Evolutionary conservation across 495 filamentous ascomycete genomes (phyloP), one percentile per base, ranked within the genome.

Genomic region (Neurospora sp.): DNA sequence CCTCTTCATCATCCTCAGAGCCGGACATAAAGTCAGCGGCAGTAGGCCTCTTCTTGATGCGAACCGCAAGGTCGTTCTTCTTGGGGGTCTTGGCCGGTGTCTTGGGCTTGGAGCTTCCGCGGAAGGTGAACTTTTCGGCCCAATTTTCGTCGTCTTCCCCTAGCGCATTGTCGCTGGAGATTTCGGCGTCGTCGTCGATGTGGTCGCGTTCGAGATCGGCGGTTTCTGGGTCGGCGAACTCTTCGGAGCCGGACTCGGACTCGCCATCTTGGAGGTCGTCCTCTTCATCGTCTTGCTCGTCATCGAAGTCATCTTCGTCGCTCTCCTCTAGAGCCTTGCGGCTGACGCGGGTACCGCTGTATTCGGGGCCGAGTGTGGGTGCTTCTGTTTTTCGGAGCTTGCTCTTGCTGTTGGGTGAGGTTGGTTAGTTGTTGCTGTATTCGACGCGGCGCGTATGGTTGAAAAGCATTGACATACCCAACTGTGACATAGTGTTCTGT

Each of bases 401-500:
- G 81, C 90, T 94, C 85, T 95, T 95, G 20, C 93, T 94, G 75
- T 39, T 69, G 4, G 61, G 94, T 94, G 20, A 92, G 93, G 75
- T 22, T 70, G 8, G 45, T 27, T 8, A 31, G 75, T 75, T 73
- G 75, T 68, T 65, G 48, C 37, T 12, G 22, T 8, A 9, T 68
- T 38, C 31, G 20, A 17, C 22, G 41, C 61, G 48, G 72, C n/a
- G 27, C 72, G 22, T 40, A 59, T 48, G 20, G 9, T 14, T 12
- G 20, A 4, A 12, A 53, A 0, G 20, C 8, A 48, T 27, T 27
- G 44, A 72, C 77, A 68, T 86, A 94, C 91, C 91, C 90, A 76
- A 97, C 92, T 71, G 87, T 81, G 35, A 90, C 86, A 79, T 99
- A 99, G 77, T 99, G 95, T 74, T 96, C 95, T 17, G 93, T 89